Evolutionary conservation across 257 asterid genomes (phyloP).

Genomic region (Solanum pinnatisectum): DNA sequence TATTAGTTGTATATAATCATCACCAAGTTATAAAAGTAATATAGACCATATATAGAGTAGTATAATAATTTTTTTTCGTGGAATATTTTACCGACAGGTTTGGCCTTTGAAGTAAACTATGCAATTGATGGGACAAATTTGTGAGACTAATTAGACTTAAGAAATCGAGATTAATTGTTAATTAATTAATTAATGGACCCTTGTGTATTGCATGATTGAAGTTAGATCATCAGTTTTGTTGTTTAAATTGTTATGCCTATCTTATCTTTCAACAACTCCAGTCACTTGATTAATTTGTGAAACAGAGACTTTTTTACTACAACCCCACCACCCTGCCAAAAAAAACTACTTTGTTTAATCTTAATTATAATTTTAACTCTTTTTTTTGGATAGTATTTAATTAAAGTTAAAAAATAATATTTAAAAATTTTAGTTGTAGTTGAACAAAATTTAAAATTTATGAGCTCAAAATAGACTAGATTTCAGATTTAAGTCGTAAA

Average conservation of each 20-base stretch:
- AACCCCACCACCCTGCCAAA: no score
- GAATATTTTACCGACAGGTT: neutral
- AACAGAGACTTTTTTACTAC: neutral
- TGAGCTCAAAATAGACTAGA: neutral
- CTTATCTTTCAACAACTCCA: conserved; percentile 25
- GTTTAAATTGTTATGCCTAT: conserved; percentile 7
- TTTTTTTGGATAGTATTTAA: no score
- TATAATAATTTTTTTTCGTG: neutral
- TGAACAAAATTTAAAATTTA: neutral
- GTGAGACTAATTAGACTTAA: neutral
- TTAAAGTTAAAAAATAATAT: neutral
- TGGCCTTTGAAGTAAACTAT: neutral
- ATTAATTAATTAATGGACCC: neutral
- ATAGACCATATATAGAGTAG: neutral
- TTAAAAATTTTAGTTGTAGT: no score
- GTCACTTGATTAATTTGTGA: conserved; percentile 12
- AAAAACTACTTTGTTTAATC: no score
- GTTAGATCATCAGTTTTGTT: neutral
- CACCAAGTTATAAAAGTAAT: neutral
- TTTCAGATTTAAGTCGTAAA: neutral
- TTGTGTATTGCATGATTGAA: conserved; percentile 3
- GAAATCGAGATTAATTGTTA: neutral
- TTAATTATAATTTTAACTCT: neutral
- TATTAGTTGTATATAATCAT: neutral
- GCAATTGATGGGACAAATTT: neutral